These are phyloP conservation scores for Spizellomyces sp. DNA, from an alignment of 192 early-diverging fungal species.

Conservation along the genomic window DNA sequence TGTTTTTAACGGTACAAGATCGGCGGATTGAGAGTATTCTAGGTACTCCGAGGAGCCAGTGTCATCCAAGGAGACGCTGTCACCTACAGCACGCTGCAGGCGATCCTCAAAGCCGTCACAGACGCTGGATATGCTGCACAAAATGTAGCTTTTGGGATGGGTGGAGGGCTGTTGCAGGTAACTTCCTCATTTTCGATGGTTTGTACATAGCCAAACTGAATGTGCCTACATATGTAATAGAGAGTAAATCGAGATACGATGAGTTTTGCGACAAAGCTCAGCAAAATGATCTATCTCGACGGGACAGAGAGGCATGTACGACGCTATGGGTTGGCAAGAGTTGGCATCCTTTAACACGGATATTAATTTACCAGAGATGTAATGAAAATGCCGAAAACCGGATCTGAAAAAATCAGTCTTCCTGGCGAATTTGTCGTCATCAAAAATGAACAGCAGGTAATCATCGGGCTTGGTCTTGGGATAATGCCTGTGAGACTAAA, in stretches of 20 bases:
- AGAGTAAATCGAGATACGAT: constrained; percentile 86
- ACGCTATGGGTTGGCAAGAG: too few relatives aligned
- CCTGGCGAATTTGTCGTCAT: constrained; percentile 69
- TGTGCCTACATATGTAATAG: constrained; percentile 36
- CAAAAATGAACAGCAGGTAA: constrained; percentile 8
- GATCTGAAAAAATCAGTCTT: constrained; percentile 69
- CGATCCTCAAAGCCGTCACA: constrained; percentile 60
- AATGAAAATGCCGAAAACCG: constrained; percentile 86
- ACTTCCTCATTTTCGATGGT: background rate
- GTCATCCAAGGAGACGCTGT: constrained; percentile 90
- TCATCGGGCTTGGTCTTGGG: too few relatives aligned
- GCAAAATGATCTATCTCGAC: constrained; percentile 65
- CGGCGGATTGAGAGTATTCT: too few relatives aligned
- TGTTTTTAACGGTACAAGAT: background rate
- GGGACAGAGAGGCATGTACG: constrained; percentile 52
- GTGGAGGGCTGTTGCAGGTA: constrained; percentile 70
- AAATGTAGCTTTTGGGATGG: constrained; percentile 85
- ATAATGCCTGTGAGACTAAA: too few relatives aligned
- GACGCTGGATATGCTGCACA: constrained; percentile 70
- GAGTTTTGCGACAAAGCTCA: constrained; percentile 86
- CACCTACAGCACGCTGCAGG: constrained; percentile 48
- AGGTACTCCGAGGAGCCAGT: constrained; percentile 62
- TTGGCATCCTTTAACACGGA: background rate
- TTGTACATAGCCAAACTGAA: background rate
- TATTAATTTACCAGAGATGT: constrained; percentile 56